Conservation (phyloP, 352 stramenopile species). For the Globisporangium cystogenes region DNA sequence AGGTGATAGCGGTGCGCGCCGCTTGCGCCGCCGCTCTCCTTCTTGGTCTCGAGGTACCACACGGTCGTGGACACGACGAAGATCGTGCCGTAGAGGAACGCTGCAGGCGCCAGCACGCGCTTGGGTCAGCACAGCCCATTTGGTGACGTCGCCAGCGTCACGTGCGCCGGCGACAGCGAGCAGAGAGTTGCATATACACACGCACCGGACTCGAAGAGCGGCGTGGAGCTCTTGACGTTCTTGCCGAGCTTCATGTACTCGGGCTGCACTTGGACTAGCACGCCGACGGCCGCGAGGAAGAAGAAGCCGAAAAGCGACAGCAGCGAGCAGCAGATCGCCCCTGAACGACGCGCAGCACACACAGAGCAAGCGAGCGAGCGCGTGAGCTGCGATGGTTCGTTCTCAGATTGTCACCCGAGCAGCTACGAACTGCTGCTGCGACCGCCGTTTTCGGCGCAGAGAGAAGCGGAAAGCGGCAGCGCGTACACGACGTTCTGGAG, state of each 20-base stretch:
- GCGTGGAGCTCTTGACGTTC: constrained; percentile 46
- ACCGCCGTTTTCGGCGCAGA: not conserved
- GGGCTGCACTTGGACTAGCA: constrained; percentile 71
- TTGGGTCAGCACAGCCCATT: not conserved
- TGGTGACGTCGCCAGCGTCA: no score
- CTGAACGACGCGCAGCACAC: constrained; percentile 15
- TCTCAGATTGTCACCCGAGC: not conserved
- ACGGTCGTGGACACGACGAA: constrained; percentile 65
- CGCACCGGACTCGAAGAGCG: constrained; percentile 61
- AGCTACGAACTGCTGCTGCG: not conserved
- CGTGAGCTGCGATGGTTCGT: not conserved
- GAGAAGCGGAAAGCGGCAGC: not conserved
- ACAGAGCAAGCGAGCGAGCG: not conserved
- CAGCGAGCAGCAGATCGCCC: constrained; percentile 69
- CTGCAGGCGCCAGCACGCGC: constrained; percentile 12
- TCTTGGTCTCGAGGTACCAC: constrained; percentile 69
- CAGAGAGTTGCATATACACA: not conserved
- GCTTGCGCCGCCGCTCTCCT: constrained; percentile 17
- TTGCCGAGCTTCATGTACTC: constrained; percentile 85
- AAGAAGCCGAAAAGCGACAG: constrained; percentile 70
- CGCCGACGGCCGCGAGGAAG: constrained; percentile 59
- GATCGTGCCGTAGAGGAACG: constrained; percentile 59
- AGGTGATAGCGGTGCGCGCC: constrained; percentile 36
- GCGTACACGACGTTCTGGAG: constrained; percentile 35
- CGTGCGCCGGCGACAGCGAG: not conserved